Conservation (phyloP, 441 rosid species). For the Eruca vesicaria region DNA sequence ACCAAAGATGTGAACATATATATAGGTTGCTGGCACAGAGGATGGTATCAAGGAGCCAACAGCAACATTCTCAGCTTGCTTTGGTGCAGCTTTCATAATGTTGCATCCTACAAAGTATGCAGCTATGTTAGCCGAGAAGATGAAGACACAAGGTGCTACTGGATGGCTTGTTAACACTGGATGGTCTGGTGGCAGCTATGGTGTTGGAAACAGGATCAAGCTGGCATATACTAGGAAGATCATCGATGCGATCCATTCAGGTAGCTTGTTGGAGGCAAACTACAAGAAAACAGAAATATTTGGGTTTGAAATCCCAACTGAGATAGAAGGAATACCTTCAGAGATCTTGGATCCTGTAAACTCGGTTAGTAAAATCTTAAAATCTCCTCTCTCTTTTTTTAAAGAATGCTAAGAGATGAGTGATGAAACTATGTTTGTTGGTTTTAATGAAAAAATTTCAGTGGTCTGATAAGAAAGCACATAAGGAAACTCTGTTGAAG, state of each 20-base stretch:
- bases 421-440: background rate
- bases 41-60: constrained; percentile 90
- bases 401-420: background rate
- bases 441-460: background rate
- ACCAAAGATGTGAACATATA: background rate
- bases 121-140: constrained; percentile 93
- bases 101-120: constrained; percentile 95
- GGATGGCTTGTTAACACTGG: constrained; percentile 98
- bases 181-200: constrained; percentile 97
- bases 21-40: constrained; percentile 90
- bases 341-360: constrained; percentile 80
- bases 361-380: constrained; percentile 49
- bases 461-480: background rate
- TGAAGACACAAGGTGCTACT: constrained; percentile 90
- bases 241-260: constrained; percentile 90
- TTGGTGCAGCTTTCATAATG: constrained; percentile 97
- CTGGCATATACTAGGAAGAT: constrained; percentile 71
- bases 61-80: constrained; percentile 95
- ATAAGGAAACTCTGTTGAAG: background rate
- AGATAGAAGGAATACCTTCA: constrained; percentile 77
- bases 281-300: constrained; percentile 76
- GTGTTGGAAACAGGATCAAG: constrained; percentile 86
- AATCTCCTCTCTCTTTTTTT: too few relatives aligned
- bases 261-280: constrained; percentile 60
- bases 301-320: constrained; percentile 79